Evolutionary conservation across 768 basidiomycete species (phyloP), one percentile per base, ranked within the genome.

Genomic region (Mycena polygramma): DNA sequence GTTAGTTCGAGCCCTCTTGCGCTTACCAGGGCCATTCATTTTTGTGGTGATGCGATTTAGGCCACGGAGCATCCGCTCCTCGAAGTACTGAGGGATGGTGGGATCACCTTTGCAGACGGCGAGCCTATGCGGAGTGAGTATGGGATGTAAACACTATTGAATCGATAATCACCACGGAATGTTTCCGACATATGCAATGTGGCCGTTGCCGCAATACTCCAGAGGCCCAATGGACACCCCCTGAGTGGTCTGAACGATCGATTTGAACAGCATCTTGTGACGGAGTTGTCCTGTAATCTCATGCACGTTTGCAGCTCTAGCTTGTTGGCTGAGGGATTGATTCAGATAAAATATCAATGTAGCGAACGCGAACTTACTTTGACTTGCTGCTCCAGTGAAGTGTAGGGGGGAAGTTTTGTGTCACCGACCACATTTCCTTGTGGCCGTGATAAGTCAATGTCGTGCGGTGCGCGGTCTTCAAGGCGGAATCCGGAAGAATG

Each of bases 21-120:
- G 17, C 15, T 19, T 15, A 30, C 30, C 30, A 30, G 30, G 30
- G 45, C 45, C 45, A 46, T 7, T 14, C 19, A 17, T 46, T 14
- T 46, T 19, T 3, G 7, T 7, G 45, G 19, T 15, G 45, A 46
- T 19, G 19, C 45, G 45, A 46, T 46, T 19, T 17, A 46, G 45
- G 19, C 45, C 45, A 20, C 45, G 45, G 3, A 46, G 19, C 14
- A 46, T 46, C 15, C 45, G 45, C 45, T 46, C n/a, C n/a, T 57
- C 55, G 6, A 41, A 39, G n/a, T 22, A n/a, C 14, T 10, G 5
- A 4, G 39, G 55, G 7, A 57, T 57, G n/a, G 7, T n/a, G 17
- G 55, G 55, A 57, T 57, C 55, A 4, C 55, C 55, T 17, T 57
- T 57, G 55, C 55, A 57, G 9, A 41, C 55, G 2, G 55, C 55